Percentiles rank a stretch among this genome's conserved stretches.
These are phyloP conservation scores for Phialophora expanda DNA, from an alignment of 2,329 filamentous ascomycete species.

Conservation along the genomic window DNA sequence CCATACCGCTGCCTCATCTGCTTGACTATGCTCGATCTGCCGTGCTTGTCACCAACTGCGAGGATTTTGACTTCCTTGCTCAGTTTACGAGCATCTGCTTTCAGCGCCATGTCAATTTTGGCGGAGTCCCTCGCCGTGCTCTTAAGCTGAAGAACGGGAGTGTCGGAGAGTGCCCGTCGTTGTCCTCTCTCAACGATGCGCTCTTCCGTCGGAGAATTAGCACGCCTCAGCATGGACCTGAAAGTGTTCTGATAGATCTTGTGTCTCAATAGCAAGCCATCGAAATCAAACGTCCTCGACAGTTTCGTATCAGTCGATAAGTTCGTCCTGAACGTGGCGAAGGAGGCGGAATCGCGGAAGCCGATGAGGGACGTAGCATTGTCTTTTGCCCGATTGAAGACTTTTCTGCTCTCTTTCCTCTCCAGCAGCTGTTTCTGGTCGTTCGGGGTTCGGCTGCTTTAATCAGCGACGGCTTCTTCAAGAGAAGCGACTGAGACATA, in stretches of 20 bases:
- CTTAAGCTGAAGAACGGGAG: conserved; percentile 15
- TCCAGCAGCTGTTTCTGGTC: conserved; percentile 34
- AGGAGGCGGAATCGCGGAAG: conserved; percentile 34
- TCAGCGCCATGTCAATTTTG: conserved; percentile 28
- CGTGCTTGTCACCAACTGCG: conserved; percentile 30
- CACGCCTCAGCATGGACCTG: conserved; percentile 32
- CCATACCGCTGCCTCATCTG: conserved; percentile 27
- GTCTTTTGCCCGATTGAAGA: conserved; percentile 34
- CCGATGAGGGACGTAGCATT: conserved; percentile 37
- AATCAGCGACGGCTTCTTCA: not conserved
- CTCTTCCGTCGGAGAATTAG: conserved; percentile 24
- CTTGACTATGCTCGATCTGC: conserved; percentile 26
- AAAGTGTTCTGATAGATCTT: conserved; percentile 36
- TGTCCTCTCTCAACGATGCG: conserved; percentile 3
- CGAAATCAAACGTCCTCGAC: conserved; percentile 35
- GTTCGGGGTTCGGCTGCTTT: conserved; percentile 29
- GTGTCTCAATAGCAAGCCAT: conserved; percentile 32
- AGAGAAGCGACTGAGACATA: conserved; percentile 5
- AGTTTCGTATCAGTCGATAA: conserved; percentile 24
- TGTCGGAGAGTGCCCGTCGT: conserved; percentile 19
- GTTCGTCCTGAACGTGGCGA: conserved; percentile 12
- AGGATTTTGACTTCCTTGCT: conserved; percentile 32
- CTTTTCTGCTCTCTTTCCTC: conserved; percentile 25
- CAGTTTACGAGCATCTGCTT: conserved; percentile 28
- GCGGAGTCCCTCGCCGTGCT: conserved; percentile 24